Evolutionary conservation across 2,329 filamentous ascomycete species (phyloP).

Genomic region (Fusarium temperatum): DNA sequence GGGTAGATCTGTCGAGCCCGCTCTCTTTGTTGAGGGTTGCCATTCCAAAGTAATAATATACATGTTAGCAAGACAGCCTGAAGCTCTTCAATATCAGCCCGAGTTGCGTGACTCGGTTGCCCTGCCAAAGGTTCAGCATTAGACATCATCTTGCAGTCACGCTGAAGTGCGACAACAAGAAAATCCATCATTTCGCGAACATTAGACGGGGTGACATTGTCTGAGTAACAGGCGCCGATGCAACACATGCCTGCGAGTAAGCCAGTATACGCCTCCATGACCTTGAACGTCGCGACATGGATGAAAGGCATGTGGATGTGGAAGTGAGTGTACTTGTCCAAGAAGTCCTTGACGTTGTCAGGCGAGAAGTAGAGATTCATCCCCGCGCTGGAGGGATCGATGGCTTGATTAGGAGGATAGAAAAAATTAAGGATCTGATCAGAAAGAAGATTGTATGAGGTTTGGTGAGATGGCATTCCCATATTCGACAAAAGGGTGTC

Average conservation of each 20-base stretch:
- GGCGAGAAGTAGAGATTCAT: conserved; percentile 71
- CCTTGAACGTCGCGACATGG: conserved; percentile 76
- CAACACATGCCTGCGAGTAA: conserved; percentile 76
- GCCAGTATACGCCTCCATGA: conserved; percentile 71
- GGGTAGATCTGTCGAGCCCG: conserved; percentile 68
- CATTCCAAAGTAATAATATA: conserved; percentile 74
- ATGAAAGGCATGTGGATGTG: conserved; percentile 78
- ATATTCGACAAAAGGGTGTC: conserved; percentile 58
- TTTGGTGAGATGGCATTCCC: conserved; percentile 58
- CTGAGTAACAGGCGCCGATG: conserved; percentile 78
- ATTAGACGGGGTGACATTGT: conserved; percentile 65
- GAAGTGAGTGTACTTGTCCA: conserved; percentile 76
- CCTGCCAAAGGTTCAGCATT: conserved; percentile 31
- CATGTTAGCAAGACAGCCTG: conserved; percentile 72
- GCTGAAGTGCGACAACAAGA: conserved; percentile 66
- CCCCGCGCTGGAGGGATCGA: conserved; percentile 64
- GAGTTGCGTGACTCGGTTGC: conserved; percentile 40
- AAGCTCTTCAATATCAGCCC: conserved; percentile 69
- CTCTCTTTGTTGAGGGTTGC: conserved; percentile 71
- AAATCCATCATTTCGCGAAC: conserved; percentile 75
- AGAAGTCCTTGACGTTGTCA: conserved; percentile 75
- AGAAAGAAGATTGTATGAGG: conserved; percentile 64
- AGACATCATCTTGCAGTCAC: conserved; percentile 60
- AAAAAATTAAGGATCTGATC: conserved; percentile 66
- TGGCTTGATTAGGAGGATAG: conserved; percentile 55